Base-by-base conservation (phyloP, 768 basidiomycete species). In the Steccherinum ochraceum region DNA sequence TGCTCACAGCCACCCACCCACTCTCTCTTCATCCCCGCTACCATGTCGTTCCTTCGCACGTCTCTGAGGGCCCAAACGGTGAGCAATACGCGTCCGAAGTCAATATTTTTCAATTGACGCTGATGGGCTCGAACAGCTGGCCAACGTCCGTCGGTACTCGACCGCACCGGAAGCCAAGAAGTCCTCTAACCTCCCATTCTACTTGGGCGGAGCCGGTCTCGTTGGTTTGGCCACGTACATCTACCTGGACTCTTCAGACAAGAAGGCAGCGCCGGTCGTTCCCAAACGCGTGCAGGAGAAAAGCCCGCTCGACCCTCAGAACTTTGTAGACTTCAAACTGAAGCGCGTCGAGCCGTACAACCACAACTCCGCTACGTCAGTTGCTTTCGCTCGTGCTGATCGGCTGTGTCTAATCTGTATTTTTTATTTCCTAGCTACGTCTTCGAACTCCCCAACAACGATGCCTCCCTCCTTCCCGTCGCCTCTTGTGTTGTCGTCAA, bases 291-390 rank as follows among this genome's bases (percentile, higher is more conserved):
- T 50, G 26, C 78, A 77, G 54, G 71, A 80, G 62, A 83, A 80
- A 63, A 86, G 83, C 57, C 80, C 85, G 12, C 76, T 93, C 21
- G 84, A 89, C 63, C 79, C 88, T 5, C 70, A 88, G 52, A 80
- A 84, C 56, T 91, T 84, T 61, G 67, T 83, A 46, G 81, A 90
- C 64, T 86, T 96, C 69, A 84, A 82, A 64, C 80, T 98, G 60
- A 87, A 87, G 67, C 80, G 82, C 61, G 67, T 91, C 53, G 71
- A 83, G 53, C 84, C 84, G 0, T 96, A 95, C 76, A 98, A 96
- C 79, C 87, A 97, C 78, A 96, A 98, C 70, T 87, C 92, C 12
- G 74, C 89, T 25, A 81, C 78, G 82, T 93, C 56, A 51, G 76
- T 67, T 47, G n/a, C n/a, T n/a, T n/a, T n/a, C n/a, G n/a, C n/a